Evolutionary conservation across 2,329 filamentous ascomycete species (phyloP), one percentile per base, ranked within the genome.

Genomic region (Blumeria graminis): DNA sequence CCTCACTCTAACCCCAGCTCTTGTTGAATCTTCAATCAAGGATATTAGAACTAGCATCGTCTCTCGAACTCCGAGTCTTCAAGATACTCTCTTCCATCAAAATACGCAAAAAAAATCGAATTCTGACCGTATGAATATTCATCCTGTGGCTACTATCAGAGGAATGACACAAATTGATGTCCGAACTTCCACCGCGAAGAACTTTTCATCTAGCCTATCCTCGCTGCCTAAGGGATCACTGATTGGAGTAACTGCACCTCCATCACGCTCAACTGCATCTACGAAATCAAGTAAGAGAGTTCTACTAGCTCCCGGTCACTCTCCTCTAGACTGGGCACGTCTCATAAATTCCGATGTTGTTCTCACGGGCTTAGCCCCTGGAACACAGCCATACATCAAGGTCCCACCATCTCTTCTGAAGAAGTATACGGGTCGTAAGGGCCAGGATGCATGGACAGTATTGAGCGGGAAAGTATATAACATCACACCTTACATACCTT

Each of bases 401-500:
- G 87, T 98, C 38, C 86, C 89, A 6, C 89, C 90, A 1, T 81
- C 81, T 5, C 78, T 86, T 75, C 74, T 98, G 11, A 83, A 82
- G 66, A 69, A 72, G 41, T 81, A 87, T 69, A 93, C 85, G 41
- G 90, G 90, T 0, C 79, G 90, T 34, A 85, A 84, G 65, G 87
- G 87, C 8, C 81, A 77, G 59, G 86, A 94, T 64, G 87, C 89
- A 0, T 98, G 92, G 92, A 93, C 84, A 58, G 85, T 80, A 1
- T 82, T 94, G 59, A 83, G 86, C 58, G 89, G 90, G 1, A 84
- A 85, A 64, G 90, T 96, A 33, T 98, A 96, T 70, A 96, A 96
- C 65, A 82, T 98, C 57, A 83, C 82, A 0, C 87, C 90, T 0
- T 98, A 96, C 66, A 67, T 88, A 38, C 81, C 84, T 1, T 98